phyloP scores from a whole-genome alignment of 192 early-diverging fungal species.

The Mortierella antarctica region DNA sequence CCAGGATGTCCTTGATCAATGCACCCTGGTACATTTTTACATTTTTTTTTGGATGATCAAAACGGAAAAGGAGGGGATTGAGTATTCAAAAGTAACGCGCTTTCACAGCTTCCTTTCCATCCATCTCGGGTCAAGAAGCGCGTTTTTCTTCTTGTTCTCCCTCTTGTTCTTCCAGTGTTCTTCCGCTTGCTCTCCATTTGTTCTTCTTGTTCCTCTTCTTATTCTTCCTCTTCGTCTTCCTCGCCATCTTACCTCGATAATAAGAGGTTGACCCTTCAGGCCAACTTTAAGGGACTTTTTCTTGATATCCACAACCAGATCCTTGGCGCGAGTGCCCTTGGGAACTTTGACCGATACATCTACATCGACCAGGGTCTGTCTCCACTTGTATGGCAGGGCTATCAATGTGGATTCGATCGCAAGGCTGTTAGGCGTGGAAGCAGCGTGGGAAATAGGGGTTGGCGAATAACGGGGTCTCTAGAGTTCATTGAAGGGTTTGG shows the following conservation, averaged over 20 bases:
- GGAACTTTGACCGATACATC: constrained; percentile 78
- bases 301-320: constrained; percentile 75
- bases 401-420: background rate
- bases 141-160: background rate
- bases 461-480: background rate
- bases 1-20: constrained; percentile 72
- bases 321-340: constrained; percentile 73
- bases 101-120: too few relatives aligned
- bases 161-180: background rate
- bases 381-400: constrained; percentile 83
- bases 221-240: background rate
- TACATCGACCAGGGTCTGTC: constrained; percentile 87
- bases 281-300: constrained; percentile 73
- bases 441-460: background rate
- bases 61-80: background rate
- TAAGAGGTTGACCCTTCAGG: constrained; percentile 77
- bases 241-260: constrained; percentile 67
- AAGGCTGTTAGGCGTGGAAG: background rate
- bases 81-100: too few relatives aligned
- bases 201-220: background rate
- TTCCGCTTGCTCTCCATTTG: background rate
- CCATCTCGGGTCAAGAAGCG: background rate
- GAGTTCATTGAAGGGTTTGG: background rate
- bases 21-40: constrained; percentile 63
- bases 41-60: background rate